Conservation (phyloP, 768 basidiomycete species). For the Daedalea quercina region DNA sequence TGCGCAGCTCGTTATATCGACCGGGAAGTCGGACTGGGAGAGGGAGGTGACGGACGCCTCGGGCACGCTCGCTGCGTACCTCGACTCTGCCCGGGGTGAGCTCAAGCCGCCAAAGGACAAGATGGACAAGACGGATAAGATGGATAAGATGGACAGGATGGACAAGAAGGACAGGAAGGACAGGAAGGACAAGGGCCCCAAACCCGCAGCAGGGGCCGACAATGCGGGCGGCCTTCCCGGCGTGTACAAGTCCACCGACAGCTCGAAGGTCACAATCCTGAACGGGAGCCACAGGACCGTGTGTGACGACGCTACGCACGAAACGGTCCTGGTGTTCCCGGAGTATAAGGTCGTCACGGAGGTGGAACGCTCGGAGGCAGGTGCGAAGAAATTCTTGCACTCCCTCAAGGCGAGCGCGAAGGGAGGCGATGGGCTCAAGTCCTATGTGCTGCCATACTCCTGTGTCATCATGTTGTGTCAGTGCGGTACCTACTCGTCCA, state of each 20-base stretch:
- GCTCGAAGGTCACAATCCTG: slow-evolving; percentile 54
- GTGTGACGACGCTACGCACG: slow-evolving; percentile 52
- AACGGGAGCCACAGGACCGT: slow-evolving; percentile 80
- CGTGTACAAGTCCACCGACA: slow-evolving; percentile 50
- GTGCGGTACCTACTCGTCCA: slow-evolving; percentile 19
- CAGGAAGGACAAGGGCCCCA: background rate
- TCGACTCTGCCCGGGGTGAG: slow-evolving; percentile 23
- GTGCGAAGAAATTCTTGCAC: slow-evolving; percentile 67
- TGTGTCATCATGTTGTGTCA: slow-evolving; percentile 86
- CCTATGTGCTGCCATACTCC: slow-evolving; percentile 84
- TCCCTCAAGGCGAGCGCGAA: slow-evolving; percentile 51
- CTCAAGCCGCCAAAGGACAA: slow-evolving; percentile 3
- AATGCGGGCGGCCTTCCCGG: slow-evolving; percentile 34
- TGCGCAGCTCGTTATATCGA: slow-evolving; percentile 79
- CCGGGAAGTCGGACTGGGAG: slow-evolving; percentile 87
- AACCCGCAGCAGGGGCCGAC: background rate
- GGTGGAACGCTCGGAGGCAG: slow-evolving; percentile 53
- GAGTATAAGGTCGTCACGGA: slow-evolving; percentile 83
- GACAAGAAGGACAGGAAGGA: slow-evolving; percentile 8
- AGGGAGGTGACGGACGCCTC: slow-evolving; percentile 67
- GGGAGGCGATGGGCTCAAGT: slow-evolving; percentile 45
- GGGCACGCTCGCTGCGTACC: slow-evolving; percentile 62
- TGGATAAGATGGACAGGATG: slow-evolving; percentile 5
- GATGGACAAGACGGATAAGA: slow-evolving; percentile 7
- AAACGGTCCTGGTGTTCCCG: slow-evolving; percentile 86